Base-by-base conservation (phyloP, 176 grass and related monocot genomes). In the Otatea glauca region DNA sequence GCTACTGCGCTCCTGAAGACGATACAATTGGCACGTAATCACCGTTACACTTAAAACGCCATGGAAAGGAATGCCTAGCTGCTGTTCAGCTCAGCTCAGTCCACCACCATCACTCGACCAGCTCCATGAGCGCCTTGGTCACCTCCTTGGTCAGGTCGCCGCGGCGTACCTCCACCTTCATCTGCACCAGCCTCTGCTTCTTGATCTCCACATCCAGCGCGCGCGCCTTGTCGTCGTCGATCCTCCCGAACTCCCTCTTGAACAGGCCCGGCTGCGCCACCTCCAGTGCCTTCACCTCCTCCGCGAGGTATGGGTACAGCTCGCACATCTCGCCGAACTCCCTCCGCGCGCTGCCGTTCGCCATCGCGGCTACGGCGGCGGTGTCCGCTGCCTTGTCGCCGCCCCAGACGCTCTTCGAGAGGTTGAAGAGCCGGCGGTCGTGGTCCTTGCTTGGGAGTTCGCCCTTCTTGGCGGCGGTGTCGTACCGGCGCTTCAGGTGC, bases 181-280 rank as follows among this genome's bases (percentile, higher is more conserved):
- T 72, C 78, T 81, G 73, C 24, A 1, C 6, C 24, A 70, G 5
- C 76, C 56, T 80, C 18, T 74, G 83, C 80, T 42, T 91, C 86
- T 93, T 96, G 62, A 96, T 48, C 88, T 85, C 91, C 37, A 18
- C 24, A n/a, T 96, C 81, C 68, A 96, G 54, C 0, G 8, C 3
- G 2, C 23, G 75, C 15, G 88, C 94, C 83, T 91, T 91, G 6
- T 60, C 37, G 2, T 87, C 72, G 0, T 80, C 68, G 5, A 96
- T 43, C 83, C 68, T 77, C 43, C 43, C 71, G 4, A 93, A 81
- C 10, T 83, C 73, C 38, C 84, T 78, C 78, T 93, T 93, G 68
- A 90, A 82, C 11, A 83, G 13, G 6, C 83, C 85, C 0, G 27
- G 41, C 16, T 59, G 12, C 3, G 29, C 44, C 51, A 47, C 61